These are phyloP conservation scores for Aaosphaeria arxii DNA, from an alignment of 2,329 filamentous ascomycete species.

Conservation along the genomic window DNA sequence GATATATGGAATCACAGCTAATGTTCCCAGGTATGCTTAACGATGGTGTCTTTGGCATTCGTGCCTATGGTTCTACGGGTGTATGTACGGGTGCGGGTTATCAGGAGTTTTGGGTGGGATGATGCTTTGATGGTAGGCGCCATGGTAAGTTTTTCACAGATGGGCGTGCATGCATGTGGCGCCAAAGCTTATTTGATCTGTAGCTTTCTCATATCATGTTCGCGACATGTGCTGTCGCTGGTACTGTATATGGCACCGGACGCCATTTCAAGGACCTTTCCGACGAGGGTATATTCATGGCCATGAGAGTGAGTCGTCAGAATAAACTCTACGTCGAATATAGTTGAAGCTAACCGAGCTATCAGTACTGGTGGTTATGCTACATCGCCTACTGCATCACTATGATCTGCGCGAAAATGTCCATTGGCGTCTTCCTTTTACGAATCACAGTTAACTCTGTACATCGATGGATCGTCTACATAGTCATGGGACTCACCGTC, in stretches of 20 bases:
- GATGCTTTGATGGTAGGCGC: conserved; percentile 32
- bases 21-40: conserved; percentile 24
- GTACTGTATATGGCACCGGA: conserved; percentile 30
- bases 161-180: neutral
- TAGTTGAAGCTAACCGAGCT: neutral
- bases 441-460: conserved; percentile 26
- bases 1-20: conserved; percentile 3
- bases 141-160: conserved; percentile 13
- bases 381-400: conserved; percentile 30
- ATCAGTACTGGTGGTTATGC: conserved; percentile 35
- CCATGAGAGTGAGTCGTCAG: conserved; percentile 21
- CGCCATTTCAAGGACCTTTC: conserved; percentile 25
- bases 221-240: conserved; percentile 26
- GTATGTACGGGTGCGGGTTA: conserved; percentile 40
- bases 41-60: conserved; percentile 41
- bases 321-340: neutral
- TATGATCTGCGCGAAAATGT: conserved; percentile 32
- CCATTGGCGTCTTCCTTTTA: conserved; percentile 33
- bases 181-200: conserved; percentile 1
- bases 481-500: conserved; percentile 32
- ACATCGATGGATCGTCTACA: conserved; percentile 36
- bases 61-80: conserved; percentile 37
- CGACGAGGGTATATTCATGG: conserved; percentile 18
- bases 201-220: conserved; percentile 28
- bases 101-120: conserved; percentile 38